A percentile compares a stretch with the other conserved stretches of the same genome.
Conservation (phyloP, 2,329 filamentous ascomycete genomes). For the Bipolaris sorokiniana region DNA sequence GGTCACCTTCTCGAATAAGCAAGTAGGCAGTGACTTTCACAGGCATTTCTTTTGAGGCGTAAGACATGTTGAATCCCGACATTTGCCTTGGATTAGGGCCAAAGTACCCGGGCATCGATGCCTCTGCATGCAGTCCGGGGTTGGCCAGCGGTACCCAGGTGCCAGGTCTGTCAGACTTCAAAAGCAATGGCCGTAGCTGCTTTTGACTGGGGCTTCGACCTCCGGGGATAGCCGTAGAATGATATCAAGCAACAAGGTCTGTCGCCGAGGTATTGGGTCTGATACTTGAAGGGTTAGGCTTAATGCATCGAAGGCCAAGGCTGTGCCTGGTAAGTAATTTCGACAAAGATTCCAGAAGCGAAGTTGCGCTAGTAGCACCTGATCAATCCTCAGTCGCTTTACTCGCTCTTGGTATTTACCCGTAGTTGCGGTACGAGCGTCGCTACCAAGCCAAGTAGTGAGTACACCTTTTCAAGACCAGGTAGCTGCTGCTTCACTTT, state of each 20-base stretch:
- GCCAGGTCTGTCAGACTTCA: not conserved
- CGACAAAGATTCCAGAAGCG: not conserved
- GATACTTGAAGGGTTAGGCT: not conserved
- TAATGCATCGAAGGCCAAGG: not conserved
- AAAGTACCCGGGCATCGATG: not conserved
- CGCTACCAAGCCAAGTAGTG: not conserved
- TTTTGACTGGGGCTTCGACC: not conserved
- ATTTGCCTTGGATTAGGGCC: not conserved
- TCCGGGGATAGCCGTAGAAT: not conserved
- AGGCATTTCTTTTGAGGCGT: not conserved
- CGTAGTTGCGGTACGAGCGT: not conserved
- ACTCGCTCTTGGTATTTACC: not conserved
- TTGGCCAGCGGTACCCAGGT: not conserved
- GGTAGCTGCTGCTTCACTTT: too few species aligned
- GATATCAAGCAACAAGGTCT: not conserved
- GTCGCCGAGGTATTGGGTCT: not conserved
- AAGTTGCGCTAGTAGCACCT: too few species aligned
- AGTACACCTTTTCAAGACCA: too few species aligned
- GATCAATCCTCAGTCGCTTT: not conserved
- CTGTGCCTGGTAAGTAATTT: not conserved
- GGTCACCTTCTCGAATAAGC: not conserved
- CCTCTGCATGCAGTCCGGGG: slow-evolving; percentile 2
- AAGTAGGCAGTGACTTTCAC: not conserved
- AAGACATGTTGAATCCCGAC: not conserved
- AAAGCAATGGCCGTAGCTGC: not conserved